Percentiles rank a stretch among this genome's conserved stretches.
Evolutionary conservation across 2,329 filamentous ascomycete genomes (phyloP).

Genomic region (Pseudogymnoascus sp.): DNA sequence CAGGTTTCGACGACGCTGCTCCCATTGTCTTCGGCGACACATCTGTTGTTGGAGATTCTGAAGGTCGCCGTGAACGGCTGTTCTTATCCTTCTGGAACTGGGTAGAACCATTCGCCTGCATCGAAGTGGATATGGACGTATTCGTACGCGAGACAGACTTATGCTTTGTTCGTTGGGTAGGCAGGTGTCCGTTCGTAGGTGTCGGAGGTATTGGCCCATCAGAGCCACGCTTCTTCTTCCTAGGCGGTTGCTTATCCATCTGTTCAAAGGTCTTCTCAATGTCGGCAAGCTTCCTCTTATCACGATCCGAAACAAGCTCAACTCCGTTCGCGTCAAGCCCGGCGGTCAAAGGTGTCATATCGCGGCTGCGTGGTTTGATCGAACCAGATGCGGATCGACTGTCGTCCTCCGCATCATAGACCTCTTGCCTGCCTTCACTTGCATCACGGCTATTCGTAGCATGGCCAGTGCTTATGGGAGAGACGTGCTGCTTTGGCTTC

Average conservation of each 20-base stretch:
- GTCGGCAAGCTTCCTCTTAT: constrained; percentile 61
- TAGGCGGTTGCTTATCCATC: constrained; percentile 52
- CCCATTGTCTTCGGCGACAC: constrained; percentile 22
- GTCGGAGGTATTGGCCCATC: constrained; percentile 36
- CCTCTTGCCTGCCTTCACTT: constrained; percentile 54
- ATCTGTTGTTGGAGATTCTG: constrained; percentile 24
- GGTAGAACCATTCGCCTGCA: constrained; percentile 17
- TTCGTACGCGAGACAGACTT: constrained; percentile 22
- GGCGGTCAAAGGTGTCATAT: constrained; percentile 51
- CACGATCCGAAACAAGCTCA: constrained; percentile 57
- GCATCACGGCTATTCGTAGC: constrained; percentile 56
- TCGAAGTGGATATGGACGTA: not conserved
- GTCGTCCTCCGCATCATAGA: constrained; percentile 45
- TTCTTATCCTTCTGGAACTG: constrained; percentile 25
- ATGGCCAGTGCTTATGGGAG: constrained; percentile 55
- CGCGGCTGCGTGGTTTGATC: constrained; percentile 57
- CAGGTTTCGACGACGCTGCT: constrained; percentile 17
- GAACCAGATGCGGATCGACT: constrained; percentile 41
- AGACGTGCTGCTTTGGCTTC: constrained; percentile 50
- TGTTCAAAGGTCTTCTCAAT: constrained; percentile 56
- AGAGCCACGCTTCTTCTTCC: constrained; percentile 57
- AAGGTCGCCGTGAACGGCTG: constrained; percentile 25
- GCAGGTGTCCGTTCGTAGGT: constrained; percentile 15
- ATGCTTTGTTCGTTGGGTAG: constrained; percentile 27
- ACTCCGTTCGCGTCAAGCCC: constrained; percentile 45